Evolutionary conservation across 768 basidiomycete genomes (phyloP).

Genomic region (Tulasnella sp.): DNA sequence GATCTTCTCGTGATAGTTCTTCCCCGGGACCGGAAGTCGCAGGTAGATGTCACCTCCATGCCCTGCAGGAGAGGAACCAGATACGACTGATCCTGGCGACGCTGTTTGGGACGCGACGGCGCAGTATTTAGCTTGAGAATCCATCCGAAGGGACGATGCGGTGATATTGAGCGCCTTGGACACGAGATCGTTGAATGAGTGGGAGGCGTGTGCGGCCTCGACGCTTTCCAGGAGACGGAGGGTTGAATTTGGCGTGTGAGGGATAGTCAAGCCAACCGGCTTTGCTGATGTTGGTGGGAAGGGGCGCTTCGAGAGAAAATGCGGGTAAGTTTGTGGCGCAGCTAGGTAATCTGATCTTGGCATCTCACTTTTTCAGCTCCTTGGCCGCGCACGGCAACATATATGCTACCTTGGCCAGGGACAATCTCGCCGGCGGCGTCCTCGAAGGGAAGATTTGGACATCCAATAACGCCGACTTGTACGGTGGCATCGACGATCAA

Average conservation of each 20-base stretch:
- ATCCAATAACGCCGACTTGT: conserved; percentile 78
- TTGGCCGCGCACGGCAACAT: conserved; percentile 77
- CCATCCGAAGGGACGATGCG: conserved; percentile 59
- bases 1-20: conserved; percentile 87
- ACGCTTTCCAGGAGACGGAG: conserved; percentile 79
- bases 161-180: conserved; percentile 56
- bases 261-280: not conserved
- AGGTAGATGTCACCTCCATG: conserved; percentile 70
- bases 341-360: not conserved
- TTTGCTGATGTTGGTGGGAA: not conserved
- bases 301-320: not conserved
- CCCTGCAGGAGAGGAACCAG: conserved; percentile 33
- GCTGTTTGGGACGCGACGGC: conserved; percentile 36
- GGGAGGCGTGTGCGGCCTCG: conserved; percentile 86
- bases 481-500: conserved; percentile 70
- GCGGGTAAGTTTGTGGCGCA: not conserved
- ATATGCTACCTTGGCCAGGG: conserved; percentile 51
- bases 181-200: conserved; percentile 69
- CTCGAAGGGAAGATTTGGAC: conserved; percentile 73
- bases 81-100: too few relatives aligned
- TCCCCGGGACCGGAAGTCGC: conserved; percentile 57
- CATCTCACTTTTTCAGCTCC: conserved; percentile 59
- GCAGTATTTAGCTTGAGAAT: conserved; percentile 92
- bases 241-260: conserved; percentile 15
- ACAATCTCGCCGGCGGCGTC: conserved; percentile 40